Evolutionary conservation across 208 protist genomes (phyloP).

Genomic region (Leishmania aethiopica): DNA sequence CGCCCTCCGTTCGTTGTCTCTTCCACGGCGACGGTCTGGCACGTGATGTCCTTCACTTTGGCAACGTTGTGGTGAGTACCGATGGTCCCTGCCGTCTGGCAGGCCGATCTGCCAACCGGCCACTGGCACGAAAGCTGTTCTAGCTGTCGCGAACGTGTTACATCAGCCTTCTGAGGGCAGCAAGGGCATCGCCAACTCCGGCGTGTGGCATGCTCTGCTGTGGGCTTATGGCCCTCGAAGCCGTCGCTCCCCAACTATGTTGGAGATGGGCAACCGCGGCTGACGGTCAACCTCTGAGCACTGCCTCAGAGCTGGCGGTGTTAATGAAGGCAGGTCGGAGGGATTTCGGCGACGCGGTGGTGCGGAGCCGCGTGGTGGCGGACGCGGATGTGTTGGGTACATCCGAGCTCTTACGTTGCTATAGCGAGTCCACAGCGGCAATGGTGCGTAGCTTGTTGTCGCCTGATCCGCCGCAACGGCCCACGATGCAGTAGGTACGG

Average conservation of each 20-base stretch:
- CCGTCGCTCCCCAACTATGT: background rate
- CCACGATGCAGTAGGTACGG: no score
- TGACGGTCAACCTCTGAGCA: background rate
- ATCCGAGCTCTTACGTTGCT: background rate
- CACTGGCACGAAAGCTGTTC: no score
- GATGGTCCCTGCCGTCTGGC: background rate
- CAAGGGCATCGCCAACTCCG: no score
- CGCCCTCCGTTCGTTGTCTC: background rate
- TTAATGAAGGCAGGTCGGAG: background rate
- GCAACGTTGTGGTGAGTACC: background rate
- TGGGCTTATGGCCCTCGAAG: background rate
- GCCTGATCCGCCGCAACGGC: background rate
- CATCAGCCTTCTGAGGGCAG: no score
- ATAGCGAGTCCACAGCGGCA: background rate
- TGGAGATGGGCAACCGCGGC: background rate
- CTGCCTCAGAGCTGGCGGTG: background rate
- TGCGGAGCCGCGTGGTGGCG: background rate
- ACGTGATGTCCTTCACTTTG: background rate
- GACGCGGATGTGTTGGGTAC: background rate
- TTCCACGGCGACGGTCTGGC: background rate
- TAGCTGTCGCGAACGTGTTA: no score
- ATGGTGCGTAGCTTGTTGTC: background rate
- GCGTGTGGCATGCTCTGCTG: background rate
- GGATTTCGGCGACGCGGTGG: background rate
- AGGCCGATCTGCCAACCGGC: no score